Conservation (phyloP, 169 alveolate species). For the Plasmodium malariae region DNA sequence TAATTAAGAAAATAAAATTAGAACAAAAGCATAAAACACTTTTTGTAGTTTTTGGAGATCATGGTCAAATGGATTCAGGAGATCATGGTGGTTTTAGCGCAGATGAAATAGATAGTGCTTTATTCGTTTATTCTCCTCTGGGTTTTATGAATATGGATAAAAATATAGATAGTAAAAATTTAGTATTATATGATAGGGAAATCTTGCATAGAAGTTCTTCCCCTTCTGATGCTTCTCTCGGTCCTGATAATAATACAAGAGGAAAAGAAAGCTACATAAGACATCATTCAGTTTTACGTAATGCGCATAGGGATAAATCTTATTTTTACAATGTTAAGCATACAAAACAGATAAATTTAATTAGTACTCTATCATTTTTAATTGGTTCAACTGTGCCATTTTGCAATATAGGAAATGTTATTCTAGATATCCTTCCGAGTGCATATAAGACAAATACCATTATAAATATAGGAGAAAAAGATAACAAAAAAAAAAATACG, state of each 20-base stretch:
- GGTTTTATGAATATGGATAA: slow-evolving; percentile 23
- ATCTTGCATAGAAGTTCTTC: neutral
- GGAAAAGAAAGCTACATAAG: slow-evolving; percentile 23
- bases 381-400: slow-evolving; percentile 72
- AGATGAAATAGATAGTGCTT: slow-evolving; percentile 53
- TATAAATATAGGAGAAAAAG: neutral
- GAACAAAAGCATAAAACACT: slow-evolving; percentile 53
- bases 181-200: slow-evolving; percentile 61
- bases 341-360: slow-evolving; percentile 60
- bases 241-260: neutral
- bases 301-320: slow-evolving; percentile 3
- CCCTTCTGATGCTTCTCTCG: neutral
- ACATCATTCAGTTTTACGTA: slow-evolving; percentile 49
- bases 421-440: slow-evolving; percentile 39
- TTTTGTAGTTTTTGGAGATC: slow-evolving; percentile 81
- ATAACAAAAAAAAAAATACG: neutral
- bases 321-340: slow-evolving; percentile 49
- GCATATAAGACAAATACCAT: neutral
- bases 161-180: slow-evolving; percentile 11
- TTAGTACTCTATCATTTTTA: slow-evolving; percentile 55
- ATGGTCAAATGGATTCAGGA: slow-evolving; percentile 83
- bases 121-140: slow-evolving; percentile 48
- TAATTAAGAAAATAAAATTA: slow-evolving; percentile 52
- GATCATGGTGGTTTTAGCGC: slow-evolving; percentile 80
- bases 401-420: slow-evolving; percentile 67